Base-by-base conservation (phyloP, 352 stramenopile species). In the Phytophthora constricta region DNA sequence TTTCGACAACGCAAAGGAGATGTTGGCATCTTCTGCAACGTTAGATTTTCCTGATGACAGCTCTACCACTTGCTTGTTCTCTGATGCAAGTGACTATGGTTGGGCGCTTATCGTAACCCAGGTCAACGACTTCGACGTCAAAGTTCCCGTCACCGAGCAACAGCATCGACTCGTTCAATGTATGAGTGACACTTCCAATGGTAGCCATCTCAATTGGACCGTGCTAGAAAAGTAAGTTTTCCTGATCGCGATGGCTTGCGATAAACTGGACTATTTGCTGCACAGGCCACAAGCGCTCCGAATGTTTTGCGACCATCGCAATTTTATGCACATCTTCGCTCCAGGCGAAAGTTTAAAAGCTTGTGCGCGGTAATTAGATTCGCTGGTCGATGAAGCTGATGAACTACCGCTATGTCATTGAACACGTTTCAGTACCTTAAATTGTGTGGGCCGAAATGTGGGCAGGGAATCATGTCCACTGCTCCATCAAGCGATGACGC, bases 371-470 rank as follows among this genome's bases (percentile, higher is more conserved):
- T 9, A 64, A 66, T 25, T 33, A 53, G 14, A 42, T 66, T 2
- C 48, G 58, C n/a, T n/a, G n/a, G n/a, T n/a, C n/a, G n/a, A n/a
- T n/a, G n/a, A n/a, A n/a, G n/a, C n/a, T n/a, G n/a, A 60, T 66
- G 58, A 55, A 62, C 37, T 62, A 62, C 27, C 1, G 23, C n/a
- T 67, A 67, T n/a, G 33, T 54, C 5, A 61, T 67, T 20, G 45
- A 53, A 17, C 47, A 69, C 37, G 37, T 67, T 0, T 23, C 39
- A 0, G 34, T 52, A 10, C 23, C 45, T 0, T 5, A 55, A 69
- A 69, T n/a, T 7, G 53, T 64, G 13, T 69, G 61, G 52, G 61
- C 61, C 16, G 43, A 69, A 19, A 69, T 69, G 61, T 69, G 61
- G 52, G 61, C 59, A 34, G 50, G 45, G 0, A 47, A 63, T 9